These are phyloP conservation scores for Glonium stellatum DNA, from an alignment of 495 filamentous ascomycete species.

Conservation along the genomic window DNA sequence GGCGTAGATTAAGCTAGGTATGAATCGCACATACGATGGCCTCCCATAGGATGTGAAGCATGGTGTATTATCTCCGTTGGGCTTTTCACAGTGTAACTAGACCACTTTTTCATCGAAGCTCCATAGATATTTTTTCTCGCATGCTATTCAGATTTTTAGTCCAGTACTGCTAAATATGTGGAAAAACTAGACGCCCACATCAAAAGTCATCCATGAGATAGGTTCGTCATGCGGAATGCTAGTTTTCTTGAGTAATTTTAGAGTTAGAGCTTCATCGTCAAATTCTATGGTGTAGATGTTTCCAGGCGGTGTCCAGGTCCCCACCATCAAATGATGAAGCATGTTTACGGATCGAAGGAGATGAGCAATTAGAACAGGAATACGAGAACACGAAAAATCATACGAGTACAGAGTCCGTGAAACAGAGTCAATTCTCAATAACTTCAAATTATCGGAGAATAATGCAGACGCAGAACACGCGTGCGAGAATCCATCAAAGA, in stretches of 20 bases:
- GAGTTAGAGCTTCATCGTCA: conserved; percentile 64
- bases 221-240: conserved; percentile 73
- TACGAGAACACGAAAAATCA: too few relatives aligned
- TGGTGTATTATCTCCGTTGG: conserved; percentile 73
- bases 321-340: conserved; percentile 76
- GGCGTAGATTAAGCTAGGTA: background rate
- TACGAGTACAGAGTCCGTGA: too few relatives aligned
- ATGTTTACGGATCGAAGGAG: conserved; percentile 39
- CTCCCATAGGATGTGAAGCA: conserved; percentile 62
- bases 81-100: conserved; percentile 66
- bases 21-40: conserved; percentile 45
- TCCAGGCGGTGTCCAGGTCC: conserved; percentile 77
- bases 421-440: too few relatives aligned
- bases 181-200: conserved; percentile 44
- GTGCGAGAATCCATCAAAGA: background rate
- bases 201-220: conserved; percentile 86
- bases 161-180: background rate
- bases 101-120: conserved; percentile 84
- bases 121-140: conserved; percentile 77
- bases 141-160: conserved; percentile 47
- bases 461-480: background rate
- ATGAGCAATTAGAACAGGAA: background rate
- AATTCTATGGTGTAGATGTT: conserved; percentile 80
- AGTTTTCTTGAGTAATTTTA: conserved; percentile 69
- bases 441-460: too few relatives aligned